A percentile compares a stretch with the other conserved stretches of the same genome.
These are phyloP conservation scores for Beauveria varroae DNA, from an alignment of 2,329 filamentous ascomycete genomes.

Conservation along the genomic window DNA sequence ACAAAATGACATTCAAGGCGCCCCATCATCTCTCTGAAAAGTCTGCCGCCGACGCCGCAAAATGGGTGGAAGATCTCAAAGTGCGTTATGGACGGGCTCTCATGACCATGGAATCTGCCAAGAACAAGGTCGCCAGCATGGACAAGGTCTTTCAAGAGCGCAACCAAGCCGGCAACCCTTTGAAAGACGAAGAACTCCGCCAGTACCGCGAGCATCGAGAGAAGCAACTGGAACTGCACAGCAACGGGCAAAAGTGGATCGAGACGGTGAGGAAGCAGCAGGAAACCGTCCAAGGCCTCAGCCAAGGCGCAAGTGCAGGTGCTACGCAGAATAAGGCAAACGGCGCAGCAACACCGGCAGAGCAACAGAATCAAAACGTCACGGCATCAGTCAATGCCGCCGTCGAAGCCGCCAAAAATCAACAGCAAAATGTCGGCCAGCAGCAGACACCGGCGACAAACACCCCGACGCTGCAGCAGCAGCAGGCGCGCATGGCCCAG, in stretches of 20 bases:
- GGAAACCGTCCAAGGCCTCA: slow-evolving; percentile 28
- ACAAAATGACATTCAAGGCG: slow-evolving; percentile 38
- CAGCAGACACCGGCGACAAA: slow-evolving; percentile 24
- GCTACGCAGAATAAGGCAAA: slow-evolving; percentile 17
- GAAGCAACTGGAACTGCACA: slow-evolving; percentile 35
- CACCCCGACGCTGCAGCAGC: slow-evolving; percentile 19
- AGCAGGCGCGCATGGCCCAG: slow-evolving; percentile 24
- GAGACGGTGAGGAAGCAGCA: slow-evolving; percentile 41
- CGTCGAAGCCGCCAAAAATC: slow-evolving; percentile 39
- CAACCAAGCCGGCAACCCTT: slow-evolving; percentile 32
- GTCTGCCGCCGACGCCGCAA: slow-evolving; percentile 33
- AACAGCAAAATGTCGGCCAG: slow-evolving; percentile 25
- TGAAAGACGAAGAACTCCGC: slow-evolving; percentile 41
- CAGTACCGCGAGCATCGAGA: slow-evolving; percentile 37
- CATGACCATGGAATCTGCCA: slow-evolving; percentile 40
- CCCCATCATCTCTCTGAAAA: slow-evolving; percentile 36
- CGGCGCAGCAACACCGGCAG: slow-evolving; percentile 10
- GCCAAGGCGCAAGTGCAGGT: neutral
- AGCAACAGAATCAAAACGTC: slow-evolving; percentile 20
- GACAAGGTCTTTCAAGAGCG: slow-evolving; percentile 37
- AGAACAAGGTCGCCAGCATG: slow-evolving; percentile 32
- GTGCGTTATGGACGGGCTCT: slow-evolving; percentile 40
- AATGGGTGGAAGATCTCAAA: slow-evolving; percentile 42
- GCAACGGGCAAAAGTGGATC: slow-evolving; percentile 41
- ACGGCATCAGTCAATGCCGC: slow-evolving; percentile 36